Conservation (phyloP, 2,329 filamentous ascomycete species). For the Arthroderma uncinatum region DNA sequence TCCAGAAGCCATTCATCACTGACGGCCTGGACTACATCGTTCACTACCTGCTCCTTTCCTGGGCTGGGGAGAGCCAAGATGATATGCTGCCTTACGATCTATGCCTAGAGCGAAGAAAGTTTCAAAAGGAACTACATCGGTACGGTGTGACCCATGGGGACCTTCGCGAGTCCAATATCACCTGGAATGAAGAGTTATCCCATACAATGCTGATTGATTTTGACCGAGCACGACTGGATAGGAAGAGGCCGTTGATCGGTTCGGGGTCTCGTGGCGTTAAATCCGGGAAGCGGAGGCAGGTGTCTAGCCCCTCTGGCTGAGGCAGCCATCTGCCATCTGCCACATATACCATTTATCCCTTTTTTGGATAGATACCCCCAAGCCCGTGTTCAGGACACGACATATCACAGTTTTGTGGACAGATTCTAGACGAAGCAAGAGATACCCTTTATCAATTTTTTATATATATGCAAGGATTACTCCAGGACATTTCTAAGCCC, state of each 20-base stretch:
- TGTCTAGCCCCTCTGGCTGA: no score
- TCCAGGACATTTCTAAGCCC: no score
- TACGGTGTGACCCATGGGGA: slow-evolving; percentile 6
- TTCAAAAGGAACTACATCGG: slow-evolving; percentile 2
- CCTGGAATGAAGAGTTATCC: neutral
- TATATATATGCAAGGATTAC: no score
- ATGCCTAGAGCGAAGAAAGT: neutral
- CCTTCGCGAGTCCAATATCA: slow-evolving; percentile 1
- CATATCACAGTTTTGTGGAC: no score
- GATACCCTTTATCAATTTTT: no score
- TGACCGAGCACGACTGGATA: neutral
- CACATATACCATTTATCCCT: no score
- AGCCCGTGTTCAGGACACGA: no score
- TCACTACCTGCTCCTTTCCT: slow-evolving; percentile 1
- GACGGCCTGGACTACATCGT: slow-evolving; percentile 1
- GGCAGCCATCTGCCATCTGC: no score
- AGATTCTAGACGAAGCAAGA: no score
- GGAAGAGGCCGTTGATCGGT: neutral
- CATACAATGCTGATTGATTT: slow-evolving; percentile 6
- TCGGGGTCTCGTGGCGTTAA: no score
- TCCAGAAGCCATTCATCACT: neutral
- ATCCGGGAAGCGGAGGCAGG: no score
- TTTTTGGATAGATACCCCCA: no score
- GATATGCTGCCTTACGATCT: neutral
- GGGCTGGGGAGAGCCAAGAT: neutral